A percentile compares a stretch with the other conserved stretches of the same genome.
Evolutionary conservation across 805 yeast genomes (phyloP).

Genomic region (Barnettozyma populi): DNA sequence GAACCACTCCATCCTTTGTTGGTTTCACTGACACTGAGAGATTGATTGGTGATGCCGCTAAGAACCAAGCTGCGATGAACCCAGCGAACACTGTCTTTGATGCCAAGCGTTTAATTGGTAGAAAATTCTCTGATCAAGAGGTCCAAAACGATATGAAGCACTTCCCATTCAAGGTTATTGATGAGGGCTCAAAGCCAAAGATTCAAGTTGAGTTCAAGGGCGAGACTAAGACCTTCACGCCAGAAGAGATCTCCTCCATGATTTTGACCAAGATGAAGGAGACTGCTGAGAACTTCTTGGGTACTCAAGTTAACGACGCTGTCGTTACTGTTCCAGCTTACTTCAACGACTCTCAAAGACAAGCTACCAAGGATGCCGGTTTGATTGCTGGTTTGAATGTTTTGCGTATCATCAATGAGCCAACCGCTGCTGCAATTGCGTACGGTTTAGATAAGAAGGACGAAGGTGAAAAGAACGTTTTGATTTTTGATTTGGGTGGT

Average conservation of each 20-base stretch:
- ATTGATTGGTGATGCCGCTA: conserved; percentile 43
- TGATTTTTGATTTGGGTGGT: conserved; percentile 27
- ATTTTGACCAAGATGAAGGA: conserved; percentile 81
- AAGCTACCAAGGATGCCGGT: conserved; percentile 14
- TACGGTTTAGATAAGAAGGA: conserved; percentile 79
- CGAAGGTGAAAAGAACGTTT: conserved; percentile 44
- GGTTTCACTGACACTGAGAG: conserved; percentile 88
- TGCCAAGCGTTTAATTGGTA: conserved; percentile 90
- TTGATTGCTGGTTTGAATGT: conserved; percentile 11
- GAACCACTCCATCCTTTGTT: conserved; percentile 94
- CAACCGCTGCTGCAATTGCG: conserved; percentile 90
- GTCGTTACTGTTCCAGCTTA: conserved; percentile 30
- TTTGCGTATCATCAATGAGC: conserved; percentile 11
- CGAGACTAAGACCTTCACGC: conserved; percentile 81
- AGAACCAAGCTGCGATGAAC: conserved; percentile 95
- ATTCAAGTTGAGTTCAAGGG: conserved; percentile 37
- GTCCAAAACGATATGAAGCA: conserved; percentile 76
- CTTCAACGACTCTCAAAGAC: conserved; percentile 12
- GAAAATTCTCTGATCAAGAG: conserved; percentile 74
- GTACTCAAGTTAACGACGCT: conserved; percentile 15
- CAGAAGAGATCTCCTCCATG: conserved; percentile 94
- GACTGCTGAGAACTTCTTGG: conserved; percentile 15
- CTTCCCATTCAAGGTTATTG: conserved; percentile 75
- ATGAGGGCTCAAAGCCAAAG: conserved; percentile 70
- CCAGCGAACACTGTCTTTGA: conserved; percentile 87